Evolutionary conservation across 2,329 filamentous ascomycete species (phyloP).

Genomic region (Talaromyces rugulosus): DNA sequence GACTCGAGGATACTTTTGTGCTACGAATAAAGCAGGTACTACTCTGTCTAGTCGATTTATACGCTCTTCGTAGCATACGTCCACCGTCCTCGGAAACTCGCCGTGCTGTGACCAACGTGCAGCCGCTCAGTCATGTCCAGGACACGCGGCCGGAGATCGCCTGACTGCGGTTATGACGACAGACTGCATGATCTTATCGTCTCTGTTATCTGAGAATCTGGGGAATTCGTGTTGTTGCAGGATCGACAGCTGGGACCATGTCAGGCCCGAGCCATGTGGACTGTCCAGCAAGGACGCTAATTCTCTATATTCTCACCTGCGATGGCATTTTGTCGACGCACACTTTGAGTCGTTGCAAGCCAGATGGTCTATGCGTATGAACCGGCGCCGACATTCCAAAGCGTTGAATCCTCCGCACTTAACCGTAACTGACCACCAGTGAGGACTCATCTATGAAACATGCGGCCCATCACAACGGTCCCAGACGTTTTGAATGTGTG

Average conservation of each 20-base stretch:
- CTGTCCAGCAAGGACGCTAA: neutral
- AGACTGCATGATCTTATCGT: neutral
- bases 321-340: neutral
- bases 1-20: neutral
- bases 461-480: too few species aligned
- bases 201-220: neutral
- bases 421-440: neutral
- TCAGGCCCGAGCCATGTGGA: neutral
- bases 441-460: neutral
- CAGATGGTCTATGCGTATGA: neutral
- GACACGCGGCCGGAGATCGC: neutral
- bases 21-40: neutral
- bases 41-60: neutral
- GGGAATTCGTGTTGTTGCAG: neutral
- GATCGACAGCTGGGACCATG: neutral
- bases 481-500: neutral
- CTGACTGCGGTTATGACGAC: conserved; percentile 6
- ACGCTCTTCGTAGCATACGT: too few species aligned
- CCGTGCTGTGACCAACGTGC: neutral
- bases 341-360: neutral
- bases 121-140: neutral
- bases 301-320: neutral
- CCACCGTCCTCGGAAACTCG: neutral
- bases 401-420: neutral
- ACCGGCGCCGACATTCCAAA: neutral